Base-by-base conservation (phyloP, 805 yeast genomes). In the Metschnikowia proteae region DNA sequence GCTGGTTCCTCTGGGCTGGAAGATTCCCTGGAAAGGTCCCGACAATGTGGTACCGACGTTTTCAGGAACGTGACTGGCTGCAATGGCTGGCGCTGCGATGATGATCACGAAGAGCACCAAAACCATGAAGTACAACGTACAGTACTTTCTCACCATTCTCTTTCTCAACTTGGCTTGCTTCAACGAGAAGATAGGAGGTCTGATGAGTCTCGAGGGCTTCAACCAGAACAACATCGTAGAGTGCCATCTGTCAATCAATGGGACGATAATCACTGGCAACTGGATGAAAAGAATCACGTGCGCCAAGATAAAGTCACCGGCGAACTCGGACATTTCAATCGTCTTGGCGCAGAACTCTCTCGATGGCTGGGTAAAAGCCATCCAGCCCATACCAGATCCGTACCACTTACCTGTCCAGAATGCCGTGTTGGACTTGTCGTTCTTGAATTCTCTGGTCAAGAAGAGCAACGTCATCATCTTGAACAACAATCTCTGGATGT, bases 341-440 rank as follows among this genome's bases (percentile, higher is more conserved):
- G 85, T 79, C 81, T 94, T 94, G 58, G 97, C 97, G 62, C 82
- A 79, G 64, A 88, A 88, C 75, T 94, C 99, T 79, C 99, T 88
- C 46, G 87, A 65, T 54, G 99, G 99, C 75, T 92, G 98, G 31
- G 98, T 84, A 78, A 87, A 81, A 22, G 97, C 96, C 80, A 85
- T 82, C 82, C 84, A 83, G 51, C 98, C 99, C 70, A 92, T 73
- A 64, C 96, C 94, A 52, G 88, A 78, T 51, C 96, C 94, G 69
- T 91, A 90, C 99, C 99, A 94, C 73, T 90, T 91, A 79, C 99
- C 99, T 50, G 96, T 88, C 99, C 99, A 94, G 95, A 96, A 94
- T 28, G 99, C 98, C 60, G 96, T 86, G 75, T 94, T 94, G 33
- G 98, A 78, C 65, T 84, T 88, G 72, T 92, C 97, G 61, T 87